Percentiles rank a stretch among this genome's conserved stretches.
These are phyloP conservation scores for Leccinum subgranulosum DNA, from an alignment of 768 basidiomycete genomes.

Conservation along the genomic window DNA sequence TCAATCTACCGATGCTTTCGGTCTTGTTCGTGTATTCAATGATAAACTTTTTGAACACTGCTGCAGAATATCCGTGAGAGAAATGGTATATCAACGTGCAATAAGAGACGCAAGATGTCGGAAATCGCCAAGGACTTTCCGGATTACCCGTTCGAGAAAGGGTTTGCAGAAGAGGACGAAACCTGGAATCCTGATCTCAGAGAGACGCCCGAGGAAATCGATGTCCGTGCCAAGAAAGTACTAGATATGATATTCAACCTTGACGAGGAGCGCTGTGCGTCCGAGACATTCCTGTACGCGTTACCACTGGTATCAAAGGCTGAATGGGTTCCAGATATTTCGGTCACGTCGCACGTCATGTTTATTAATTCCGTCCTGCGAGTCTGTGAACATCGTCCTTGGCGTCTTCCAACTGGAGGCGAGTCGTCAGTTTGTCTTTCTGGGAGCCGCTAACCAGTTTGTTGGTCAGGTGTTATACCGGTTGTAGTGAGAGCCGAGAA, in stretches of 20 bases:
- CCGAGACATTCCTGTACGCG: background rate
- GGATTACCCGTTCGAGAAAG: conserved; percentile 50
- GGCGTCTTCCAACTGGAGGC: conserved; percentile 63
- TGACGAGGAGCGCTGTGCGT: conserved; percentile 47
- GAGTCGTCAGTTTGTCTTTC: conserved; percentile 14
- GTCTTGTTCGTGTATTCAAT: no score
- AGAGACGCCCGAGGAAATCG: conserved; percentile 44
- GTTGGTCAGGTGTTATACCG: conserved; percentile 23
- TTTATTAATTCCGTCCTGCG: conserved; percentile 56
- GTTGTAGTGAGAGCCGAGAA: conserved; percentile 20
- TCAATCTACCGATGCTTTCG: background rate
- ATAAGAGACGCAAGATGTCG: conserved; percentile 50
- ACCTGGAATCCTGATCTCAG: conserved; percentile 55
- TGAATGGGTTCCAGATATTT: conserved; percentile 45
- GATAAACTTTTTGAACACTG: background rate
- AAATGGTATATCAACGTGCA: conserved; percentile 68
- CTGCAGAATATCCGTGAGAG: conserved; percentile 63
- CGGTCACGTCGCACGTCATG: conserved; percentile 64
- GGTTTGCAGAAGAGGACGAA: conserved; percentile 62
- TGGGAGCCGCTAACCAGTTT: background rate
- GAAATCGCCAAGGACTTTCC: conserved; percentile 50
- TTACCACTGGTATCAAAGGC: background rate
- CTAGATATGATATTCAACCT: conserved; percentile 54
- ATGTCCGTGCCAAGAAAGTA: conserved; percentile 25
- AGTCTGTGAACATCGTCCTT: conserved; percentile 42